These are phyloP conservation scores for Puccinia sorghi DNA, from an alignment of 1,284 basidiomycete genomes.

Conservation along the genomic window DNA sequence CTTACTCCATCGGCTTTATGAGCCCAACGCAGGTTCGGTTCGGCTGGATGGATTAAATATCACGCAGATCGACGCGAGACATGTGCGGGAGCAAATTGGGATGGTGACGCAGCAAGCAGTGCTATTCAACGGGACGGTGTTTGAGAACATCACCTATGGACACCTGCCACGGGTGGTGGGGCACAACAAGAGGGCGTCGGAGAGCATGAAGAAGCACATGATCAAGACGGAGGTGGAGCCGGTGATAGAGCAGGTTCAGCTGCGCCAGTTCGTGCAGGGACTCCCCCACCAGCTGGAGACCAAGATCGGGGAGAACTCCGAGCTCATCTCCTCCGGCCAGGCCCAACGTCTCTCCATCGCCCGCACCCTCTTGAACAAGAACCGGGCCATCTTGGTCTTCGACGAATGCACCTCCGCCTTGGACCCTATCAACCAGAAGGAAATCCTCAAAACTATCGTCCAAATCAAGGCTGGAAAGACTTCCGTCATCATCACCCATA, in stretches of 20 bases:
- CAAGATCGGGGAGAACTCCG: slow-evolving; percentile 53
- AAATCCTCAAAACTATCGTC: slow-evolving; percentile 86
- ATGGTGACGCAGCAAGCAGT: slow-evolving; percentile 82
- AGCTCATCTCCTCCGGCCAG: slow-evolving; percentile 57
- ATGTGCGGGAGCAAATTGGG: slow-evolving; percentile 77
- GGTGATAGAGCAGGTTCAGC: slow-evolving; percentile 53
- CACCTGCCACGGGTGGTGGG: background rate
- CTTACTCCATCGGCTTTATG: slow-evolving; percentile 81
- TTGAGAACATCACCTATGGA: slow-evolving; percentile 85
- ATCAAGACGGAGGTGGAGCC: slow-evolving; percentile 41
- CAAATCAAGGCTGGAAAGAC: slow-evolving; percentile 79
- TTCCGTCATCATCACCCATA: slow-evolving; percentile 94
- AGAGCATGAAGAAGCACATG: slow-evolving; percentile 31
- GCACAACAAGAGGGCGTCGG: background rate
- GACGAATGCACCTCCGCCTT: slow-evolving; percentile 96
- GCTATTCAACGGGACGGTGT: slow-evolving; percentile 79
- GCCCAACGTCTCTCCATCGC: slow-evolving; percentile 58
- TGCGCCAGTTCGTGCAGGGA: slow-evolving; percentile 52
- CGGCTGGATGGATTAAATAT: slow-evolving; percentile 65
- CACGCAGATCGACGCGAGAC: slow-evolving; percentile 66
- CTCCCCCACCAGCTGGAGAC: slow-evolving; percentile 54
- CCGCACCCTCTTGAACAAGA: slow-evolving; percentile 55
- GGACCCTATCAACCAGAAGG: slow-evolving; percentile 79
- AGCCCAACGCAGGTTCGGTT: slow-evolving; percentile 70
- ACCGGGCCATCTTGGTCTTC: slow-evolving; percentile 57